Base-by-base conservation (phyloP, 1,284 basidiomycete genomes). In the Taiwanofungus camphoratus region DNA sequence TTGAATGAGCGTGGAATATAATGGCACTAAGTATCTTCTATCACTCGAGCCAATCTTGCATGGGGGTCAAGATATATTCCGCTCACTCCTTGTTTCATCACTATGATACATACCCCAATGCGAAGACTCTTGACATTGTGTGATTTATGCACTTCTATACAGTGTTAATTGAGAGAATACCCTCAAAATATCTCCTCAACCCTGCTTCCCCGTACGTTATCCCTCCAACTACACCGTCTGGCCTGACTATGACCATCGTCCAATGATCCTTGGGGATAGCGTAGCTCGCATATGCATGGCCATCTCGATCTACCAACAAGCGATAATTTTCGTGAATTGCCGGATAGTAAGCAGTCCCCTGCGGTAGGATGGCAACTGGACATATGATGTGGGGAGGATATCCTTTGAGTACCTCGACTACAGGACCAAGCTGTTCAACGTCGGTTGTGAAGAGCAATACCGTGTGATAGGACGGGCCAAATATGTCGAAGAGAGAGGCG, bases 161-260 rank as follows among this genome's bases (percentile, higher is more conserved):
- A n/a, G n/a, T n/a, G n/a, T n/a, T n/a, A n/a, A n/a, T n/a, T n/a
- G n/a, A n/a, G n/a, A n/a, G n/a, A n/a, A n/a, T n/a, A n/a, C 39
- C 24, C 4, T 22, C 26, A 30, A 68, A 61, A 44, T 69, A 69
- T 6, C 31, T 41, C 11, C 32, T 22, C 5, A 67, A 23, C 1
- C 64, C 66, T 19, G 55, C 53, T 1, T 39, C 48, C 1, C 57
- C 58, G 0, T 33, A 48, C 16, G 63, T 56, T 3, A 68, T 52
- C 0, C 59, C 68, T 12, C 68, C 68, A 5, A 62, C 51, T 1
- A 64, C 58, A 6, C 65, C 65, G 42, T 70, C 68, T 0, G 69
- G 68, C 3, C 67, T 52, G 2, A 70, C 59, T 8, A 54, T 42
- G 7, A 47, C 46, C 5, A 61, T 50, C 1, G 54, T 51, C 9